These are phyloP conservation scores for Kodamaea hsintzibuensis DNA, from an alignment of 805 yeast genomes.

Conservation along the genomic window DNA sequence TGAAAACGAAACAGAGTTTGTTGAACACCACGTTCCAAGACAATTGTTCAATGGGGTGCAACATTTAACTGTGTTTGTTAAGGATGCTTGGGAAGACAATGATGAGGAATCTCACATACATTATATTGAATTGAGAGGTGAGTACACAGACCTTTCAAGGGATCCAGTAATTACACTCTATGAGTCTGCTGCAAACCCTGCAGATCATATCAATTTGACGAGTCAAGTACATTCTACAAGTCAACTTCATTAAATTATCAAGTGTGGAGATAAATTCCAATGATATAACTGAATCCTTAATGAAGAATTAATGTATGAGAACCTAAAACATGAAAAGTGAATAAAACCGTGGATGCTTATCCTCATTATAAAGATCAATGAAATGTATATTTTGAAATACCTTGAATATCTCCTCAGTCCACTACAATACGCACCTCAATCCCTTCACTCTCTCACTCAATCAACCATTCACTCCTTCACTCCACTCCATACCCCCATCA, in stretches of 20 bases:
- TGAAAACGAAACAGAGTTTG: constrained; percentile 51
- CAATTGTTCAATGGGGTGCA: constrained; percentile 69
- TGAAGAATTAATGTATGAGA: too few species aligned
- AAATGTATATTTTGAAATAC: too few species aligned
- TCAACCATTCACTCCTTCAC: neutral
- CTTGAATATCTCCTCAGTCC: too few species aligned
- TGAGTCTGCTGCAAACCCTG: constrained; percentile 91
- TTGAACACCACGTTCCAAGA: constrained; percentile 81
- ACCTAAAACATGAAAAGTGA: too few species aligned
- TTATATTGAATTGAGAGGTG: constrained; percentile 81
- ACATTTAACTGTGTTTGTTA: constrained; percentile 66
- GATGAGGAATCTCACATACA: constrained; percentile 55
- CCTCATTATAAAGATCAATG: too few species aligned
- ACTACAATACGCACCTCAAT: neutral
- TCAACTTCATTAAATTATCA: neutral
- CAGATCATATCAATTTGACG: constrained; percentile 61
- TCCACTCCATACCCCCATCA: neutral
- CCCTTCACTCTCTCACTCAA: neutral
- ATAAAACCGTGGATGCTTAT: too few species aligned
- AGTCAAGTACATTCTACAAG: neutral
- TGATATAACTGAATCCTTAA: too few species aligned
- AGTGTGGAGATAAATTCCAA: too few species aligned
- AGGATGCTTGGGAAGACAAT: constrained; percentile 49
- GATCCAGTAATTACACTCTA: constrained; percentile 79
- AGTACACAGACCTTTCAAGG: constrained; percentile 50